Evolutionary conservation across 1,284 basidiomycete genomes (phyloP).

Genomic region (Rhodotorula sp.): DNA sequence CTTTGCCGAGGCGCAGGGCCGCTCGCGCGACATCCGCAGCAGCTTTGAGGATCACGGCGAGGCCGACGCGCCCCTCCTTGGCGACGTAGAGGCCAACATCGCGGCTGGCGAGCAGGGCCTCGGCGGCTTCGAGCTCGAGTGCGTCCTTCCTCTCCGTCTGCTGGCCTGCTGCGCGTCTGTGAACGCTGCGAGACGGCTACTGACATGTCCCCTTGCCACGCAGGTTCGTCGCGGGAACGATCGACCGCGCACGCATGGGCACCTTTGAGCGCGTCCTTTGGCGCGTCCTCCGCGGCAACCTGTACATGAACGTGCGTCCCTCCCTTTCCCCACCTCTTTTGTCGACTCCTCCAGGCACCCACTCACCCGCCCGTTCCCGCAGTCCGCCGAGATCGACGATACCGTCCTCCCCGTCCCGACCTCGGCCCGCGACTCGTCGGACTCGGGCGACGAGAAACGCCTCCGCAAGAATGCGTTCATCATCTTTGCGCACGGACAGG

Average conservation of each 20-base stretch:
- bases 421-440: constrained; percentile 60
- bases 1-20: constrained; percentile 71
- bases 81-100: constrained; percentile 71
- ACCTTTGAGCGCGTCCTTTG: constrained; percentile 97
- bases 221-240: constrained; percentile 93
- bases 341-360: neutral
- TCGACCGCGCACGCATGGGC: constrained; percentile 86
- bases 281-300: constrained; percentile 95
- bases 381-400: constrained; percentile 74
- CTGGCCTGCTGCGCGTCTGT: neutral
- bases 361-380: neutral
- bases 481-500: constrained; percentile 96
- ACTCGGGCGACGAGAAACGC: constrained; percentile 60
- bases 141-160: constrained; percentile 45
- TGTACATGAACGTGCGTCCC: constrained; percentile 93
- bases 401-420: constrained; percentile 72
- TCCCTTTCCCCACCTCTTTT: no score
- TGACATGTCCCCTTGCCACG: neutral
- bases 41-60: constrained; percentile 84
- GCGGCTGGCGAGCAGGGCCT: constrained; percentile 49
- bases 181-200: neutral
- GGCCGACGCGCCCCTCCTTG: constrained; percentile 84
- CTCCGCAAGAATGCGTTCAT: constrained; percentile 96
- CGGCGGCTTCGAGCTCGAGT: constrained; percentile 78
- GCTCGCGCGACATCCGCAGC: constrained; percentile 71